A percentile compares a stretch with the other conserved stretches of the same genome.
Evolutionary conservation across 768 basidiomycete genomes (phyloP).

Genomic region (Hydnomerulius pinastri): DNA sequence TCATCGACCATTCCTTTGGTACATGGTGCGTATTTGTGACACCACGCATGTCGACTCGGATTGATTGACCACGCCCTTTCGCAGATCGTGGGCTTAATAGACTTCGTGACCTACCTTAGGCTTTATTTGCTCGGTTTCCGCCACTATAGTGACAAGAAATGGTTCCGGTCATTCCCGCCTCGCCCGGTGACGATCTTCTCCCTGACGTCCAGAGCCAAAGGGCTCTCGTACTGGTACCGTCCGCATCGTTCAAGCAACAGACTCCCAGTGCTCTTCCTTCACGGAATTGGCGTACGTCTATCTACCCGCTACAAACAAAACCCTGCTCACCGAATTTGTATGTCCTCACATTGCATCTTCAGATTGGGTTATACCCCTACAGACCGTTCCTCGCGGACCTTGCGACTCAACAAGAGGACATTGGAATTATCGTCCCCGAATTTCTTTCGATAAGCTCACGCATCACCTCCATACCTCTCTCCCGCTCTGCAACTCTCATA

Average conservation of each 20-base stretch:
- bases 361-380: slow-evolving; percentile 69
- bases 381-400: slow-evolving; percentile 51
- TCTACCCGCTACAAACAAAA: no score
- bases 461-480: slow-evolving; percentile 55
- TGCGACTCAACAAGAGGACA: slow-evolving; percentile 43
- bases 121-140: slow-evolving; percentile 50
- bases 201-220: slow-evolving; percentile 31
- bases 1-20: slow-evolving; percentile 69
- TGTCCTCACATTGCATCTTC: not conserved
- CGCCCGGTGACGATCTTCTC: slow-evolving; percentile 51
- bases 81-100: slow-evolving; percentile 56
- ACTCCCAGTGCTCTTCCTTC: slow-evolving; percentile 61
- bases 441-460: slow-evolving; percentile 61
- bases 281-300: slow-evolving; percentile 69
- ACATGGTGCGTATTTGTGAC: slow-evolving; percentile 43
- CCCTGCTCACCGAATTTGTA: no score
- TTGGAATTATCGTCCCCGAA: slow-evolving; percentile 62
- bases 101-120: slow-evolving; percentile 42
- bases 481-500: slow-evolving; percentile 40
- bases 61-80: not conserved
- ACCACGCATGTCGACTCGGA: not conserved
- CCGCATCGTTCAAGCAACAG: slow-evolving; percentile 50
- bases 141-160: slow-evolving; percentile 45
- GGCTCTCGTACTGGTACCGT: slow-evolving; percentile 49
- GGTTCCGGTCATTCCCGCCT: slow-evolving; percentile 52